These are phyloP conservation scores for Teratosphaeria viscida DNA, from an alignment of 2,329 filamentous ascomycete genomes.

Conservation along the genomic window DNA sequence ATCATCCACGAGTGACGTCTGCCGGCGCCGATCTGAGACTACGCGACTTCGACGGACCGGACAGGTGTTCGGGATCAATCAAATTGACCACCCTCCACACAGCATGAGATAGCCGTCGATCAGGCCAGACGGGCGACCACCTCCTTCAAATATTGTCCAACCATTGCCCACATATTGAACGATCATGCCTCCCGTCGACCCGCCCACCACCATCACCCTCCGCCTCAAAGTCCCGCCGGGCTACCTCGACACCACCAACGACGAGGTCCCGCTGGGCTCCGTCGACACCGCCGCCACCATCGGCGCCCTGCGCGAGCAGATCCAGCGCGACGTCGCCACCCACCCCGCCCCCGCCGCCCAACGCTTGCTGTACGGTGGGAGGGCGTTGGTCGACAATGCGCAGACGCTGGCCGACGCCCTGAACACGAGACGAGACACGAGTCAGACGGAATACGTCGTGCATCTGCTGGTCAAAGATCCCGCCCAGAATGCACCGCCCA, in stretches of 20 bases:
- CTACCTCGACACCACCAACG: conserved; percentile 14
- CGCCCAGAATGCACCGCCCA: background rate
- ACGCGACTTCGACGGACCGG: background rate
- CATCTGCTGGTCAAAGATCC: conserved; percentile 19
- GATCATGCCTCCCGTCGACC: conserved; percentile 19
- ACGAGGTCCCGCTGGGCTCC: conserved; percentile 19
- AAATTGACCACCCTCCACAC: background rate
- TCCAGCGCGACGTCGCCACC: conserved; percentile 40
- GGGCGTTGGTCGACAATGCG: conserved; percentile 40
- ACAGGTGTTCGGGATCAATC: background rate
- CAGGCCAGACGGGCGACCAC: background rate
- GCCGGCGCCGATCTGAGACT: background rate
- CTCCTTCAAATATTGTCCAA: background rate
- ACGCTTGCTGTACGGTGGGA: conserved; percentile 49
- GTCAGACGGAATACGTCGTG: conserved; percentile 24
- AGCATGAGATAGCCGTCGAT: background rate
- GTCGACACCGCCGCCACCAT: conserved; percentile 33
- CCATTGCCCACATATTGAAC: background rate
- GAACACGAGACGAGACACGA: conserved; percentile 39
- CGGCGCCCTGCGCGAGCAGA: conserved; percentile 41
- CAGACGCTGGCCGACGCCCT: conserved; percentile 41
- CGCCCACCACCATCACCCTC: conserved; percentile 19
- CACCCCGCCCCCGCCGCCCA: conserved; percentile 38
- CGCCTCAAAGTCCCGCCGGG: conserved; percentile 25
- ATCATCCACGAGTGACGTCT: background rate